Conservation (phyloP, 176 grass and related monocot genomes). For the Canna indica region DNA sequence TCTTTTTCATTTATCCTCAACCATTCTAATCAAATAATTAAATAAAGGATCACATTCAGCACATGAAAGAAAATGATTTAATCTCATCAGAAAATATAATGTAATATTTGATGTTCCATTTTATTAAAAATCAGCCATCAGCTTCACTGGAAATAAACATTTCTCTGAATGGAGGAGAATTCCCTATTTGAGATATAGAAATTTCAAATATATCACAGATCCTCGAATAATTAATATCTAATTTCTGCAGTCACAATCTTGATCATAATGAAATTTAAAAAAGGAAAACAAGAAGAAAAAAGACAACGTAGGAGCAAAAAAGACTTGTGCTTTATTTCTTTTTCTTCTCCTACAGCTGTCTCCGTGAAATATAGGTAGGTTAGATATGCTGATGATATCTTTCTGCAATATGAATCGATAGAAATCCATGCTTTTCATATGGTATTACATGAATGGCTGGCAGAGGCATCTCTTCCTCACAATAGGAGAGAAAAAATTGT, state of each 20-base stretch:
- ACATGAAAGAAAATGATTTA: not conserved
- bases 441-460: too few species aligned
- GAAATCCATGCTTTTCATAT: too few species aligned
- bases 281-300: not conserved
- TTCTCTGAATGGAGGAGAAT: too few species aligned
- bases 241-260: not conserved
- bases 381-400: not conserved
- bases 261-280: not conserved
- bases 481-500: not conserved
- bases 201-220: not conserved
- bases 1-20: too few species aligned
- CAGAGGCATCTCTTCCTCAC: not conserved
- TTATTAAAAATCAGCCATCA: not conserved
- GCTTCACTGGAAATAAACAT: not conserved
- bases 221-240: not conserved
- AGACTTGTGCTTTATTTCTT: not conserved
- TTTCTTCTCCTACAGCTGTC: not conserved
- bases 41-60: not conserved
- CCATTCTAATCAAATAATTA: not conserved
- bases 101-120: not conserved
- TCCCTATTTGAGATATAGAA: too few species aligned
- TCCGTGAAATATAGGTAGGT: not conserved
- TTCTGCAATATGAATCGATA: not conserved
- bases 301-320: not conserved
- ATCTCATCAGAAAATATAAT: not conserved